phyloP scores from a whole-genome alignment of 2,329 filamentous ascomycete species.

The Zymoseptoria tritici region DNA sequence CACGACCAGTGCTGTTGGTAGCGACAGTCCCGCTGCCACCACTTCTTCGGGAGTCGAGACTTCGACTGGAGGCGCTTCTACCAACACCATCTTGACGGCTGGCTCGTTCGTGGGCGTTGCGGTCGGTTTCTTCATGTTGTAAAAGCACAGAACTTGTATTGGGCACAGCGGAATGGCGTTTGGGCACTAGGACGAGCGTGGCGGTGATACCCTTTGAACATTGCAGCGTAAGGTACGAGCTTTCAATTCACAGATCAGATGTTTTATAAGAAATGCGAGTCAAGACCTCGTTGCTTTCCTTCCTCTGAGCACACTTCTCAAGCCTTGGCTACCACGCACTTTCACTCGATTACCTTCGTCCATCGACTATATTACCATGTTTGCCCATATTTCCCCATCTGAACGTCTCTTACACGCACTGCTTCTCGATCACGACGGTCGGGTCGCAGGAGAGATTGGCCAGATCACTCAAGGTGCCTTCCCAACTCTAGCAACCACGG shows the following conservation, averaged over 20 bases:
- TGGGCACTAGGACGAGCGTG: background rate
- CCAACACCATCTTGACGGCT: slow-evolving; percentile 8
- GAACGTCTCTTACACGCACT: too few species aligned
- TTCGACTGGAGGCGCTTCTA: slow-evolving; percentile 12
- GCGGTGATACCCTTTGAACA: background rate
- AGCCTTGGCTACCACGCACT: too few species aligned
- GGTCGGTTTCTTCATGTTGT: slow-evolving; percentile 17
- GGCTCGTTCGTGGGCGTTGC: slow-evolving; percentile 21
- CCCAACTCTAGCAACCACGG: too few species aligned
- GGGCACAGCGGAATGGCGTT: background rate
- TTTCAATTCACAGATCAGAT: background rate
- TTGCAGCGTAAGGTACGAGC: background rate
- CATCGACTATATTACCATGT: too few species aligned
- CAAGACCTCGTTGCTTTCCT: background rate
- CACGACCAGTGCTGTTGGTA: slow-evolving; percentile 3
- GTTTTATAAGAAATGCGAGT: background rate
- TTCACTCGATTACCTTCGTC: too few species aligned
- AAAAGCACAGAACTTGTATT: background rate
- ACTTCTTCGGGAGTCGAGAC: slow-evolving; percentile 5
- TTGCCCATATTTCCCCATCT: too few species aligned
- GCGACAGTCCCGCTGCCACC: slow-evolving; percentile 10
- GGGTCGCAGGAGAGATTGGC: too few species aligned
- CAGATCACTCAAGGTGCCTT: too few species aligned
- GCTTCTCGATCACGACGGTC: too few species aligned
- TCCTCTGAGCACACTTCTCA: too few species aligned